Base-by-base conservation (phyloP, 2,329 filamentous ascomycete genomes). In the Aspergillus oerlinghausenensis region DNA sequence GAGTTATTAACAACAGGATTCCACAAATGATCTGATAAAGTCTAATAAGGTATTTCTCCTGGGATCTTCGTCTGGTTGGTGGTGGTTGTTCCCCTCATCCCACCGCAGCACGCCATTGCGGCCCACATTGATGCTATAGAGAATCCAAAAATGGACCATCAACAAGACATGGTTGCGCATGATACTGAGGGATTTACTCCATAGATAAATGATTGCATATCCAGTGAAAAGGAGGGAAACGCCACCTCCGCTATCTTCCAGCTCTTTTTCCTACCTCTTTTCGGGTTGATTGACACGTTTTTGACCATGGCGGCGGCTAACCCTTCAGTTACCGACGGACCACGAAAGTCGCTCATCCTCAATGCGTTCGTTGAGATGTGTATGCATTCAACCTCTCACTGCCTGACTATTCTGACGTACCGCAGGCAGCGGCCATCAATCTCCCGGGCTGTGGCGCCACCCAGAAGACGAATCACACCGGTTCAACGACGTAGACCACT, bases 381-480 rank as follows among this genome's bases (percentile, higher is more conserved):
- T 77, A 71, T 35, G 66, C 56, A 9, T 3, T 7, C 10, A 3
- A 11, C 2, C 2, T 8, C 0, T 5, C 8, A 14, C 21, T 3
- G 14, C 4, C 9, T 5, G 4, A 1, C 14, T n/a, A 43, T 6
- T 8, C n/a, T 49, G 29, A 50, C 47, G 29, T 35, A 1, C 2
- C 21, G 43, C 63, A 78, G 75, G 78, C 52, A 78, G 77, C 38
- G 78, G 79, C 4, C 80, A 82, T 64, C 77, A 82, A 60, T 82
- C 80, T 3, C 82, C 82, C 6, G 82, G 83, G 1, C 74, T 85
- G 4, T 86, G 85, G 86, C 77, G 80, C 38, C 86, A 89, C 63
- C 87, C 86, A 1, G 76, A 83, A 17, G 86, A 89, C 61, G 75
- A 82, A 61, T 88, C 85, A 1, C 79, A 79, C 61, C 72, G 81